These are phyloP conservation scores for Cyberlindnera euphorbiae DNA, from an alignment of 805 yeast species.

Conservation along the genomic window DNA sequence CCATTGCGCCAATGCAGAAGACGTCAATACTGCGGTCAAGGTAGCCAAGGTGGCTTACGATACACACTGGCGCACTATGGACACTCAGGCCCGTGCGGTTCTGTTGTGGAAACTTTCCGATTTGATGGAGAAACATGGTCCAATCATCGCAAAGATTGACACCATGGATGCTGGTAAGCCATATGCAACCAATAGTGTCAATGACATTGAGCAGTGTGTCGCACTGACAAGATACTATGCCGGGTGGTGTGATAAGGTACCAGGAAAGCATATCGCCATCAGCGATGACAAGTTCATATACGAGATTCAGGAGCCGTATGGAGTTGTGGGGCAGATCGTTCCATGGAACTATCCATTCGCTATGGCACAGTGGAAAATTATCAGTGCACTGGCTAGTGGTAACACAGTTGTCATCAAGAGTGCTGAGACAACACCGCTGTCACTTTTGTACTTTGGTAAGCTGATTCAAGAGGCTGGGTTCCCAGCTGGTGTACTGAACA, in stretches of 20 bases:
- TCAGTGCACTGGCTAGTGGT: conserved; percentile 75
- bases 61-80: conserved; percentile 59
- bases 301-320: conserved; percentile 69
- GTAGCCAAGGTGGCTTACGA: conserved; percentile 59
- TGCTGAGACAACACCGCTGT: conserved; percentile 72
- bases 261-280: conserved; percentile 59
- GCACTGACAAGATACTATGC: conserved; percentile 66
- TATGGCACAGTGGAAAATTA: conserved; percentile 76
- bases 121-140: conserved; percentile 58
- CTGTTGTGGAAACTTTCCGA: conserved; percentile 60
- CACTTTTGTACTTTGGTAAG: conserved; percentile 58
- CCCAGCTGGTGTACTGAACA: conserved; percentile 73
- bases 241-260: conserved; percentile 66
- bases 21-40: conserved; percentile 22
- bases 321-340: conserved; percentile 77
- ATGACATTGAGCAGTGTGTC: conserved; percentile 61
- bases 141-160: conserved; percentile 63
- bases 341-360: conserved; percentile 85
- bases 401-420: conserved; percentile 69
- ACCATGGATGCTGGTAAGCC: conserved; percentile 77
- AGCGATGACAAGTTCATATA: conserved; percentile 63
- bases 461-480: conserved; percentile 67
- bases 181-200: conserved; percentile 56
- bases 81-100: conserved; percentile 52
- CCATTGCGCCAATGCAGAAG: conserved; percentile 17